Base-by-base conservation (phyloP, 2,329 filamentous ascomycete species). In the Aspergillus sp. region DNA sequence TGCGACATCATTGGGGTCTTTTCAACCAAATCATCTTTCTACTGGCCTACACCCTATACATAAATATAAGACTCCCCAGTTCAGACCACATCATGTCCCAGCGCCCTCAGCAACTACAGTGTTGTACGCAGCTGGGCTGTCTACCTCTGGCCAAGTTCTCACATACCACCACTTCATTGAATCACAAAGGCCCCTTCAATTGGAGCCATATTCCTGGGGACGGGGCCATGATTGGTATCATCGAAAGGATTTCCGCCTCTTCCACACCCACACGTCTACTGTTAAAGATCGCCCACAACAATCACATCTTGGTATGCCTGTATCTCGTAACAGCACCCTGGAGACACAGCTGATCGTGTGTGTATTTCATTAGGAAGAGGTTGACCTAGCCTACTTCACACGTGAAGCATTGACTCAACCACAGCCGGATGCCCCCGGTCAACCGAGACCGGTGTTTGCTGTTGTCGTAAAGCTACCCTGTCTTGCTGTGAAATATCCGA, bases 381-480 rank as follows among this genome's bases (percentile, higher is more conserved):
- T 77, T 16, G 70, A 76, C 53, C 58, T 78, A 11, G 63, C 67
- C 11, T 58, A 65, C 10, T 61, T 75, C 16, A 59, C 64, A 17
- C 60, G 58, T 19, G 66, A 68, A 47, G 58, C 62, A 25, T 41
- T 56, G 3, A 54, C 47, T 23, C 58, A 65, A 16, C 19, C 48
- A 3, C 53, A 54, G 6, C 50, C 60, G 1, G 52, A 40, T 9
- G 60, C 62, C 34, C 60, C 58, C 45, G 40, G 47, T 14, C 55
- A 55, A 16, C 50, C 55, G 23, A 73, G 65, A 41, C 60, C 71
- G 17, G 45, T 57, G 5, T 72, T 76, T 47, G 68, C 71, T 10
- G 67, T 78, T 14, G 67, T 78, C 29, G 71, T 77, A 29, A 76
- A 75, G 57, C 62, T 64, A 7, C 76, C 76, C n/a, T 75, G 71